A percentile compares a stretch with the other conserved stretches of the same genome.
These are phyloP conservation scores for Ganoderma multipileum DNA, from an alignment of 1,284 basidiomycete genomes.

Conservation along the genomic window DNA sequence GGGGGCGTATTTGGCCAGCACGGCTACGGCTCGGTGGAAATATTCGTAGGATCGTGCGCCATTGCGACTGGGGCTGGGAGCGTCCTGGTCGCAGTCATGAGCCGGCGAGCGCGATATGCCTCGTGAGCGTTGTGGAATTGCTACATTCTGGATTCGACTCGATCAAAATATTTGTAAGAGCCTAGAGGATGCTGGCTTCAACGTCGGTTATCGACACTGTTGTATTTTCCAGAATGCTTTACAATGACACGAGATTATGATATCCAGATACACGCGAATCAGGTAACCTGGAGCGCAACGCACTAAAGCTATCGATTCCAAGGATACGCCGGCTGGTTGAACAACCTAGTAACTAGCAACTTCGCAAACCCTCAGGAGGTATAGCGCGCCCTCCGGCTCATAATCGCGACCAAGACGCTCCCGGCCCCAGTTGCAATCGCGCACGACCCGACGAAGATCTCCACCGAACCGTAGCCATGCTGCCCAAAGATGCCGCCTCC, in stretches of 20 bases:
- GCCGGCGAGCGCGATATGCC: slow-evolving; percentile 13
- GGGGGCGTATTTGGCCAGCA: slow-evolving; percentile 31
- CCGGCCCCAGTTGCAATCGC: slow-evolving; percentile 32
- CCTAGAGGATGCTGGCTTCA: no score
- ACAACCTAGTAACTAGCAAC: no score
- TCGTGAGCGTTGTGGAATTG: not conserved
- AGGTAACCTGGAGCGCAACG: no score
- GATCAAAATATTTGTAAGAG: no score
- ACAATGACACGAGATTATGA: no score
- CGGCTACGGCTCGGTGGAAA: slow-evolving; percentile 36
- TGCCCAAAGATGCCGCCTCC: slow-evolving; percentile 31
- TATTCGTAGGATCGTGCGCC: slow-evolving; percentile 39
- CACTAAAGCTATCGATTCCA: no score
- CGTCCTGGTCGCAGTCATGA: slow-evolving; percentile 31
- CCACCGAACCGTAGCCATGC: slow-evolving; percentile 36
- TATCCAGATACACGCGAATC: no score
- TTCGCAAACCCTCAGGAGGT: not conserved
- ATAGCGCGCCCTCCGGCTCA: slow-evolving; percentile 21
- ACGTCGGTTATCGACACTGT: no score
- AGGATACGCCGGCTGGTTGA: no score
- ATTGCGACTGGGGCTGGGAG: slow-evolving; percentile 32
- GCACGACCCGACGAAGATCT: slow-evolving; percentile 39
- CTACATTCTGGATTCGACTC: not conserved
- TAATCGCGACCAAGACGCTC: slow-evolving; percentile 31
- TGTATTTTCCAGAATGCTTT: no score